Base-by-base conservation (phyloP, 768 basidiomycete species). In the Arthromyces matolae region DNA sequence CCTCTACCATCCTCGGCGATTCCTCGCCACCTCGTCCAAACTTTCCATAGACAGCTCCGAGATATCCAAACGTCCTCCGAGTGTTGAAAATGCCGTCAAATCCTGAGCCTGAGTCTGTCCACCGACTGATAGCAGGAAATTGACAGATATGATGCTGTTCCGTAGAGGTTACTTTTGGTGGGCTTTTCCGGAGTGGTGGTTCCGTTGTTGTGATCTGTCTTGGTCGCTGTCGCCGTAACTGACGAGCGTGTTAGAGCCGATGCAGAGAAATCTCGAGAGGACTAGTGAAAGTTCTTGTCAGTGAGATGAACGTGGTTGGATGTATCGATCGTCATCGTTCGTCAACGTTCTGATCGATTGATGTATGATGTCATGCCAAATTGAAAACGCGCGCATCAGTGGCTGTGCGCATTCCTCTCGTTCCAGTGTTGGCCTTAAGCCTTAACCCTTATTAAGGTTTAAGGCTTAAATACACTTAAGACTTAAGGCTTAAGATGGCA, bases 121-220 rank as follows among this genome's bases (percentile, higher is more conserved):
- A 4, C 20, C 13, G 45, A 38, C 12, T 61, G 64, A 19, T 71
- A 65, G 79, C 79, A 85, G 13, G 78, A 83, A 80, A 61, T 86
- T 87, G 52, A 83, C 79, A 3, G 84, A 3, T 66, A 60, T 4
- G 77, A 69, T 5, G 68, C 77, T 0, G 83, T 83, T 28, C 80
- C 83, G 12, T 71, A 71, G 16, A 78, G 56, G 3, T 31, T 45
- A n/a, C 44, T 33, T 4, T 22, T 24, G 23, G n/a, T 35, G 13
- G 33, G 14, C 23, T 22, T 25, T 28, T 48, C 31, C 24, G 20
- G 24, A 28, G 24, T 36, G n/a, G n/a, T n/a, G n/a, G n/a, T n/a
- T n/a, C n/a, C n/a, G n/a, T n/a, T n/a, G n/a, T n/a, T n/a, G n/a
- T n/a, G n/a, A n/a, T n/a, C n/a, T n/a, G n/a, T n/a, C n/a, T n/a